A percentile compares a stretch with the other conserved stretches of the same genome.
phyloP scores from a whole-genome alignment of 2,329 filamentous ascomycete species.

The Nigrograna mackinnonii region DNA sequence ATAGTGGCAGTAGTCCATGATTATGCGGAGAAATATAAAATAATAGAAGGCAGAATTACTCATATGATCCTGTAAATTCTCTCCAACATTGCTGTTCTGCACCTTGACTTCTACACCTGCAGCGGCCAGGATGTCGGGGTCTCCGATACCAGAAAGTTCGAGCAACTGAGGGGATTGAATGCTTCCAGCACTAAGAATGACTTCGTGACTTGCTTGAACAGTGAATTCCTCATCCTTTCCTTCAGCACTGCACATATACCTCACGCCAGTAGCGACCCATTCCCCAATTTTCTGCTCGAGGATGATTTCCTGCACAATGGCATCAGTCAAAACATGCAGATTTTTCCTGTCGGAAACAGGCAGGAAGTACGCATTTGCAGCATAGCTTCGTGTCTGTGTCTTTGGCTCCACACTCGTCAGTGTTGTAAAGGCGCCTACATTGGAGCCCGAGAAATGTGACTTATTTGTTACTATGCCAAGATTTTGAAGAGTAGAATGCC shows the following conservation, averaged over 20 bases:
- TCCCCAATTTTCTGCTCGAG: conserved; percentile 8
- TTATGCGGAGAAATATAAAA: too few species aligned
- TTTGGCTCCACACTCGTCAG: conserved; percentile 37
- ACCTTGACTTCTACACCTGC: conserved; percentile 9
- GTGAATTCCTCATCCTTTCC: conserved; percentile 4
- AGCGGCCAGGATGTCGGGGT: conserved; percentile 7
- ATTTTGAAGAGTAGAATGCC: conserved; percentile 47
- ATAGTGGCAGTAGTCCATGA: too few species aligned
- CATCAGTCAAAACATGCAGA: conserved; percentile 22
- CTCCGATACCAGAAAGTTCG: conserved; percentile 63
- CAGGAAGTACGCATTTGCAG: conserved; percentile 46
- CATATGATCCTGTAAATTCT: conserved; percentile 21
- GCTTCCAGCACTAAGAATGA: conserved; percentile 59
- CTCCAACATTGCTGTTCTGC: conserved; percentile 14
- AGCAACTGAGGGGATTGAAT: conserved; percentile 64
- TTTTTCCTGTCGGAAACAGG: conserved; percentile 29
- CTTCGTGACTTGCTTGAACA: conserved; percentile 41
- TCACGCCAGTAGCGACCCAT: conserved; percentile 8
- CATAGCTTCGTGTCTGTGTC: conserved; percentile 43
- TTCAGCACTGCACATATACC: conserved; percentile 2
- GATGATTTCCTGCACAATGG: conserved; percentile 10
- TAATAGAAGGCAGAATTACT: too few species aligned
- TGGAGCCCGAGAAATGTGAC: conserved; percentile 44
- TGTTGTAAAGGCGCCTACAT: conserved; percentile 47
- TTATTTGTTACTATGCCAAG: conserved; percentile 42